phyloP scores from a whole-genome alignment of 2,329 filamentous ascomycete genomes.

The Beauveria rudraprayagi region DNA sequence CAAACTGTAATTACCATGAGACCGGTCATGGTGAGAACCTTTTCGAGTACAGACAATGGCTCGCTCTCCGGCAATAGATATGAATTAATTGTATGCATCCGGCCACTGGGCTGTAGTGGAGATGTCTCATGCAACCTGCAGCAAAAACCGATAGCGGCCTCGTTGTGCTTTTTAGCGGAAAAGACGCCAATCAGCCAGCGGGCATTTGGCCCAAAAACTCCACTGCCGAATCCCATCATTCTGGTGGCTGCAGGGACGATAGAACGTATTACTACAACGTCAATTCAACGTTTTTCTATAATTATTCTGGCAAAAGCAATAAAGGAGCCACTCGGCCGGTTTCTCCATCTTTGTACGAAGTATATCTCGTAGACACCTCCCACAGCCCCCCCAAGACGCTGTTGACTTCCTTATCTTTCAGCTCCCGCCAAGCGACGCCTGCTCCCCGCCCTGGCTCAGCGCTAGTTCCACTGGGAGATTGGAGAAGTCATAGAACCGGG shows the following conservation, averaged over 20 bases:
- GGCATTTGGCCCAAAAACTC: background rate
- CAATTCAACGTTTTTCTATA: too few relatives aligned
- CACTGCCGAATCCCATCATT: background rate
- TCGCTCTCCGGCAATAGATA: too few relatives aligned
- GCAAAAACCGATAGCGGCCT: background rate
- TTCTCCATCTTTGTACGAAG: too few relatives aligned
- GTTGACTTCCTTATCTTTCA: background rate
- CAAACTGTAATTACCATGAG: too few relatives aligned
- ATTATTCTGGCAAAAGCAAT: too few relatives aligned
- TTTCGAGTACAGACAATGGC: too few relatives aligned
- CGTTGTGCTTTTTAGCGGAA: background rate
- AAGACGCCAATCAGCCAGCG: background rate
- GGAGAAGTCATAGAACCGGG: background rate
- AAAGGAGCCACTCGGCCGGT: too few relatives aligned
- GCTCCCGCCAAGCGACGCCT: background rate
- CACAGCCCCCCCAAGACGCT: background rate
- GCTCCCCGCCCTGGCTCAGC: background rate
- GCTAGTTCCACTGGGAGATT: slow-evolving; percentile 3
- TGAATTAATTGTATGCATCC: too few relatives aligned
- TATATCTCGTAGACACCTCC: too few relatives aligned
- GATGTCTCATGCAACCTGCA: background rate
- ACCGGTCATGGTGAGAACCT: too few relatives aligned
- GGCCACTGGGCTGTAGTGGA: background rate
- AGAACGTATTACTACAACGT: background rate
- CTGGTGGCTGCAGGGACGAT: slow-evolving; percentile 2